Percentiles rank a stretch among this genome's conserved stretches.
phyloP scores from a whole-genome alignment of 148 eudicot genomes.

The Cornus controversa region DNA sequence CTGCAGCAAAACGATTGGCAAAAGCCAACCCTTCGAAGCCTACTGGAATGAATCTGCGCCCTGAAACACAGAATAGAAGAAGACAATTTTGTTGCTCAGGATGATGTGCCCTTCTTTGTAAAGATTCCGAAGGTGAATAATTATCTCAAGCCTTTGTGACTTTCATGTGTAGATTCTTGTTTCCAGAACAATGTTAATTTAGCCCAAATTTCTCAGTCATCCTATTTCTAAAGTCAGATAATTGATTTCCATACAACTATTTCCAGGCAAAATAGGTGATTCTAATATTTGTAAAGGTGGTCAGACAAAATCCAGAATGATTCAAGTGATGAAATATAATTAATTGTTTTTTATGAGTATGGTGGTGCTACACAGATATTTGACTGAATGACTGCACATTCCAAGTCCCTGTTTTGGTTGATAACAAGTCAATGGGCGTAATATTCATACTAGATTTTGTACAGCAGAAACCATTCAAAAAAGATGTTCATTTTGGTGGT shows the following conservation, averaged over 20 bases:
- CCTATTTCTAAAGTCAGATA: background rate
- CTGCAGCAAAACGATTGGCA: conserved; percentile 43
- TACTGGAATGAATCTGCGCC: conserved; percentile 26
- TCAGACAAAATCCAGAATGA: background rate
- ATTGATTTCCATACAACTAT: background rate
- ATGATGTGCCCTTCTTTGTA: conserved; percentile 1
- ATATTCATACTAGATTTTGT: too few species aligned
- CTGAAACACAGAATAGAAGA: conserved; percentile 24
- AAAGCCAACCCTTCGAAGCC: conserved; percentile 29
- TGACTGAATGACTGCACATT: background rate
- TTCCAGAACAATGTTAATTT: background rate
- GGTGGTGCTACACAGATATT: background rate
- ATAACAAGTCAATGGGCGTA: too few species aligned
- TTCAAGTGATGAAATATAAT: background rate
- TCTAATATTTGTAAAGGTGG: background rate
- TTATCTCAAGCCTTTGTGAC: background rate
- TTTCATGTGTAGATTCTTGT: conserved; percentile 11
- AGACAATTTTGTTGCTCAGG: conserved; percentile 30
- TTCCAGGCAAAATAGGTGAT: background rate
- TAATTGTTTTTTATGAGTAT: background rate
- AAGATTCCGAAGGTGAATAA: background rate
- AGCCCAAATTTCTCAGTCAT: background rate
- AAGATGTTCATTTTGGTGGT: too few species aligned
- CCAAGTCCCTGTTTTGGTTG: background rate
- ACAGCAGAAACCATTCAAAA: too few species aligned